phyloP scores from a whole-genome alignment of 495 filamentous ascomycete species.

The Tetracladium setigerum region DNA sequence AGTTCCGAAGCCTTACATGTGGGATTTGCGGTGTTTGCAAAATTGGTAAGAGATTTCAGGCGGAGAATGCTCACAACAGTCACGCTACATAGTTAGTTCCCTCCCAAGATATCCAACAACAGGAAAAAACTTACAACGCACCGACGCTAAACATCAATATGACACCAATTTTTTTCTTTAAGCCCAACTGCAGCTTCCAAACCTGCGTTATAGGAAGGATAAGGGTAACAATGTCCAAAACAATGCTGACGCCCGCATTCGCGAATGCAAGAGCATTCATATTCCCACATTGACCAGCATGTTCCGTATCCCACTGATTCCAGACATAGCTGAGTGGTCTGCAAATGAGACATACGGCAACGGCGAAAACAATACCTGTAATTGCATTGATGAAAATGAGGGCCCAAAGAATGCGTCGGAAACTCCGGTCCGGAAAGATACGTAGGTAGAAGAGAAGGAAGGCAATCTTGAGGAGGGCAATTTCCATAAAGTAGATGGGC shows the following conservation, averaged over 20 bases:
- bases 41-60: slow-evolving; percentile 12
- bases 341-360: slow-evolving; percentile 37
- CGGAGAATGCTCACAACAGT: slow-evolving; percentile 23
- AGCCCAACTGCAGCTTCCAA: slow-evolving; percentile 31
- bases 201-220: slow-evolving; percentile 42
- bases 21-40: slow-evolving; percentile 10
- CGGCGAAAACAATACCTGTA: slow-evolving; percentile 31
- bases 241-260: slow-evolving; percentile 42
- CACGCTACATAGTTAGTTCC: slow-evolving; percentile 12
- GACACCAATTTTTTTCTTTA: slow-evolving; percentile 40
- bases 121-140: slow-evolving; percentile 34
- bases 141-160: slow-evolving; percentile 46
- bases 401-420: slow-evolving; percentile 24
- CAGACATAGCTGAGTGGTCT: slow-evolving; percentile 32
- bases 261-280: slow-evolving; percentile 38
- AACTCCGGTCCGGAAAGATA: slow-evolving; percentile 24
- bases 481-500: slow-evolving; percentile 28
- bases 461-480: slow-evolving; percentile 27
- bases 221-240: slow-evolving; percentile 45
- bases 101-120: background rate
- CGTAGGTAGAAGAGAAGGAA: slow-evolving; percentile 35
- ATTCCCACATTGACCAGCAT: slow-evolving; percentile 35
- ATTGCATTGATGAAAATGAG: slow-evolving; percentile 30
- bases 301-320: slow-evolving; percentile 30
- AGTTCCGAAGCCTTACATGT: too few relatives aligned